A percentile compares a stretch with the other conserved stretches of the same genome.
Evolutionary conservation across 495 filamentous ascomycete species (phyloP).

Genomic region (Penicillium paxilli): DNA sequence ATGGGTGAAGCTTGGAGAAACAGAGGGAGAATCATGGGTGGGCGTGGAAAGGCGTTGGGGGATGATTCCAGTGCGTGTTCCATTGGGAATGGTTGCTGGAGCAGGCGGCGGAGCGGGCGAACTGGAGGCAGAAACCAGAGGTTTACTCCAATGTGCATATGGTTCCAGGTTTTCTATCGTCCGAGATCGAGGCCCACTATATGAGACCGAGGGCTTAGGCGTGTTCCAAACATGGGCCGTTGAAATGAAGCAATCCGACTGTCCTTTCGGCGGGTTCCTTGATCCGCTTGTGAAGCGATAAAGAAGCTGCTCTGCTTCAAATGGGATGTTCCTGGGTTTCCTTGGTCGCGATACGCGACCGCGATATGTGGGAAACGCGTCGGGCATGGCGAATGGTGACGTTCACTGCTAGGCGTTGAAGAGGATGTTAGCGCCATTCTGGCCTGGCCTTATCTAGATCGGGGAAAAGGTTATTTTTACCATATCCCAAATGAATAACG

Average conservation of each 20-base stretch:
- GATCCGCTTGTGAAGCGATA: background rate
- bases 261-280: background rate
- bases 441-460: background rate
- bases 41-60: background rate
- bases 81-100: too few relatives aligned
- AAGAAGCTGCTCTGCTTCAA: background rate
- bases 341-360: background rate
- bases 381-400: background rate
- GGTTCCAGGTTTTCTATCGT: too few relatives aligned
- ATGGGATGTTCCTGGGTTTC: background rate
- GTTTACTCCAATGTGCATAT: too few relatives aligned
- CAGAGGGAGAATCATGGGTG: background rate
- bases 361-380: background rate
- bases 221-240: background rate
- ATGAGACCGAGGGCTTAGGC: too few relatives aligned
- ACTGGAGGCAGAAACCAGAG: too few relatives aligned
- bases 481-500: background rate
- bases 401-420: background rate
- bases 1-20: background rate
- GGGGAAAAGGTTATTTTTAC: background rate
- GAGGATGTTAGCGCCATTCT: background rate
- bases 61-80: too few relatives aligned
- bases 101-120: too few relatives aligned
- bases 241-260: background rate
- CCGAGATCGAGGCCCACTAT: too few relatives aligned